These are phyloP conservation scores for Circinella minor DNA, from an alignment of 371 early-diverging fungal genomes.

Conservation along the genomic window DNA sequence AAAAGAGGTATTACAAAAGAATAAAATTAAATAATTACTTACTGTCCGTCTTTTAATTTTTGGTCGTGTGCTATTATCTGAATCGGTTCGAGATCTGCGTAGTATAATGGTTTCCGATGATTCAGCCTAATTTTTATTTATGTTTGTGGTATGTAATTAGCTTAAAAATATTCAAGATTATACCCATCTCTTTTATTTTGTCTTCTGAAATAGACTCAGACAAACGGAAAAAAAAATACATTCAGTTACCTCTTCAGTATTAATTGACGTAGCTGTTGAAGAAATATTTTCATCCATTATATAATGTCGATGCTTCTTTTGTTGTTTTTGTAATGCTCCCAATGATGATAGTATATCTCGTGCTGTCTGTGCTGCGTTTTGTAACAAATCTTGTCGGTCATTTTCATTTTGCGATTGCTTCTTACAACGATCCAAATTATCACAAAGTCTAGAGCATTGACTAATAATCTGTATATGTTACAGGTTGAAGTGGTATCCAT, in stretches of 20 bases:
- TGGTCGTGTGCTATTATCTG: constrained; percentile 25
- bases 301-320: constrained; percentile 5
- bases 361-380: constrained; percentile 14
- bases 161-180: no score
- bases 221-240: background rate
- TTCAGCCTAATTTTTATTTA: background rate
- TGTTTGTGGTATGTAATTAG: no score
- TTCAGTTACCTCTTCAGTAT: background rate
- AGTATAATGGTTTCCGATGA: constrained; percentile 29
- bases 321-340: background rate
- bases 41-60: constrained; percentile 39
- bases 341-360: constrained; percentile 10
- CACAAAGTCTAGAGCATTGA: constrained; percentile 20
- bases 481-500: no score
- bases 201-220: no score
- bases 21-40: background rate
- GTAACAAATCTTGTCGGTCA: constrained; percentile 8
- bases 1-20: background rate
- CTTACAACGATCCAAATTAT: constrained; percentile 18
- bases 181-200: no score
- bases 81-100: constrained; percentile 31
- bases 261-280: background rate
- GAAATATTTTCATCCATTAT: background rate
- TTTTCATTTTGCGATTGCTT: constrained; percentile 14
- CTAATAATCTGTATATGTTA: constrained; percentile 13